Evolutionary conservation across 768 basidiomycete genomes (phyloP), one percentile per base, ranked within the genome.

Genomic region (Tricholoma sp.): DNA sequence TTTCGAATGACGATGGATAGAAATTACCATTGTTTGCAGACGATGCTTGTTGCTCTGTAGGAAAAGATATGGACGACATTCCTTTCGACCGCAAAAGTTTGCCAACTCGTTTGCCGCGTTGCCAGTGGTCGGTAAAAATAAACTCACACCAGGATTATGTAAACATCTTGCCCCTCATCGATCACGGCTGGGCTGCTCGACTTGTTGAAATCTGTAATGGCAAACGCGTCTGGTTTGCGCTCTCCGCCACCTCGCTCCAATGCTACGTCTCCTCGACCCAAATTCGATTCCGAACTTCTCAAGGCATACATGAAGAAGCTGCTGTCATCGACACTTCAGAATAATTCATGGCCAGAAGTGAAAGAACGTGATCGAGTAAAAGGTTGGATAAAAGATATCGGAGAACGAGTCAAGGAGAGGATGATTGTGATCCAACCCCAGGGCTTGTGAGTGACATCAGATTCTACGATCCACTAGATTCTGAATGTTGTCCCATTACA

Each of bases 261-360:
- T 59, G 82, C 83, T 46, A 69, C 84, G 5, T 88, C 79, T 9
- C 77, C 78, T 16, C 74, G 76, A 34, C 76, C 78, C 51, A 80
- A 82, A 57, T 94, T 94, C 69, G 91, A 93, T 69, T 69, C 82
- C 1, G 89, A 89, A 55, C 73, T 83, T 27, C 78, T 93, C 56
- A 85, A 83, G 59, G 76, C 82, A 19, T 94, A 94, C 73, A 89
- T 90, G 72, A 92, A 89, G 78, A 88, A 87, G 66, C 81, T 93
- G 52, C 75, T 93, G 55, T 78, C 84, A 57, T 80, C 85, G 4
- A 89, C 85, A 1, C 76, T 94, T 39, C 80, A 86, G 56, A 77
- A 72, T 52, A 79, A 77, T 54, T 66, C 79, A 9, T 94, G 90
- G 91, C 80, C 85, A 31, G 82, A 84, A 45, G 66, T 77, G 50